Evolutionary conservation across 208 protist species (phyloP), one percentile per base, ranked within the genome.

Genomic region (Polymyxa betae): DNA sequence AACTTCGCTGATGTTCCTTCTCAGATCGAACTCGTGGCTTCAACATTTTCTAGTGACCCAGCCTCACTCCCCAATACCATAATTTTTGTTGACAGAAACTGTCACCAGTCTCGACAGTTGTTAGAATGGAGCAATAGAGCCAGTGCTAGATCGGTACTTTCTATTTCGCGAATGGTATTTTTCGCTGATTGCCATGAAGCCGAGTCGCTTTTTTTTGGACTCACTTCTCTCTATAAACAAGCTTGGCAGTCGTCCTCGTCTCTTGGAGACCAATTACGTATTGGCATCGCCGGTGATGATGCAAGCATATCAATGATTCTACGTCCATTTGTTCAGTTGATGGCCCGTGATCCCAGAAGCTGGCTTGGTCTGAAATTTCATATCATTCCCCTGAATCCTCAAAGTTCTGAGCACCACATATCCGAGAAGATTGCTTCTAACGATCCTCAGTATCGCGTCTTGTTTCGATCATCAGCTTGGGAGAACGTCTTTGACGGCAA

Each of bases 201-300:
- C 72, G 72, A 82, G 16, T 40, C 40, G 35, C 12, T 82, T 5
- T 82, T 82, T 43, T 5, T n/a, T 35, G 72, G 72, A 20, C 5
- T 82, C 72, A 82, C 72, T 20, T 20, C n/a, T 35, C n/a, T 35
- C 16, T 82, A 40, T n/a, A 82, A 43, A n/a, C 16, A 82, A 43
- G 12, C 5, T 20, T 82, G 72, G 5, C 72, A 35, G 72, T 35
- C 35, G 5, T 38, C 72, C 12, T 5, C 72, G 5, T 60, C 49
- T 60, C 49, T 24, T 60, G 49, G 49, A 5, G 35, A 45, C n/a
- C 35, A 12, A 20, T 35, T 82, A 5, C 72, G 72, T 35, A 82
- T 82, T 35, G 72, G 72, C 35, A 82, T 82, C n/a, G 72, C 72
- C 12, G 72, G 72, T 43, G 72, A 82, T n/a, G 72, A 82, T n/a